Evolutionary conservation across 306 rosid species (phyloP).

Genomic region (Ceratonia siliqua): DNA sequence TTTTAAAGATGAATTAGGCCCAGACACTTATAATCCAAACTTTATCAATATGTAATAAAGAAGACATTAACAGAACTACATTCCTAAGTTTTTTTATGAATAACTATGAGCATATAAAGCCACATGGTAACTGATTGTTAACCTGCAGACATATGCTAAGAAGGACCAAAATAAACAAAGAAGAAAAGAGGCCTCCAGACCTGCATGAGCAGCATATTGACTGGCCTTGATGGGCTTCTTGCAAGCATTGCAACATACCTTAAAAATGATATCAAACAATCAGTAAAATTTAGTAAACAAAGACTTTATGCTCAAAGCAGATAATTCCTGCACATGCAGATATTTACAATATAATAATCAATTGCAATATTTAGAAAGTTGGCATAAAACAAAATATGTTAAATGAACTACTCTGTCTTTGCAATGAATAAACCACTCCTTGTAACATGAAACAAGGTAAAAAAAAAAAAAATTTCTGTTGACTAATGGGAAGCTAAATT

Average conservation of each 20-base stretch:
- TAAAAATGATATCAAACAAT: slow-evolving; percentile 44
- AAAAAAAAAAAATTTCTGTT: neutral
- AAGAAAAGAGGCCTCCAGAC: slow-evolving; percentile 45
- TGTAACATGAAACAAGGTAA: neutral
- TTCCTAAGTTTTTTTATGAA: neutral
- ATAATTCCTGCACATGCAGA: slow-evolving; percentile 30
- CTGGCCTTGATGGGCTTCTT: slow-evolving; percentile 89
- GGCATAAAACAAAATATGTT: slow-evolving; percentile 18
- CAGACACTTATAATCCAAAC: too few relatives aligned
- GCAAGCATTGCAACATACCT: slow-evolving; percentile 94
- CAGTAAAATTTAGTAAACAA: slow-evolving; percentile 32
- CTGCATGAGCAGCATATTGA: slow-evolving; percentile 85
- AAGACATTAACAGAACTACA: neutral
- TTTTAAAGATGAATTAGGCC: too few relatives aligned
- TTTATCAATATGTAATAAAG: neutral
- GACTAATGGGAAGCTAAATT: neutral
- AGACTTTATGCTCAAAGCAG: slow-evolving; percentile 23
- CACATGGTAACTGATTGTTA: neutral
- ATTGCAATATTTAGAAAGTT: slow-evolving; percentile 6
- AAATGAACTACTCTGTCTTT: slow-evolving; percentile 6
- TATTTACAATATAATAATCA: slow-evolving; percentile 17
- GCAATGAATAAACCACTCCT: slow-evolving; percentile 6
- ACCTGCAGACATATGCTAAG: slow-evolving; percentile 18
- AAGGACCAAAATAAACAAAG: slow-evolving; percentile 9
- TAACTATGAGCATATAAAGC: neutral